These are phyloP conservation scores for Chytriomyces hyalinus DNA, from an alignment of 192 early-diverging fungal species.

Conservation along the genomic window DNA sequence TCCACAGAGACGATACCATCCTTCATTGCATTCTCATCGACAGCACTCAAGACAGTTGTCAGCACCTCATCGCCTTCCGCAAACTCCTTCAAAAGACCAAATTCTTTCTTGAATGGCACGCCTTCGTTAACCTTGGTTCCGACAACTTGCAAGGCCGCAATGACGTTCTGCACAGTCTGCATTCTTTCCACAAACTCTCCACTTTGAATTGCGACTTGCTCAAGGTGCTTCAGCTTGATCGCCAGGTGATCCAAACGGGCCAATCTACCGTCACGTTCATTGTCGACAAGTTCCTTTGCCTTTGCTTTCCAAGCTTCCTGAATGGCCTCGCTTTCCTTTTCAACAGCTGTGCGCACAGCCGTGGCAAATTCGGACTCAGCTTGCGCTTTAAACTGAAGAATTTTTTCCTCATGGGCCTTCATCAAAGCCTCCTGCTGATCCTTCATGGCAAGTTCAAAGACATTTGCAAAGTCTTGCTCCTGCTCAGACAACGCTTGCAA, in stretches of 20 bases:
- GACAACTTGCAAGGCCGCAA: conserved; percentile 71
- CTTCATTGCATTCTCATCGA: conserved; percentile 57
- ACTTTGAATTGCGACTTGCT: conserved; percentile 68
- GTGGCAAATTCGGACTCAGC: not conserved
- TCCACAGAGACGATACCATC: conserved; percentile 60
- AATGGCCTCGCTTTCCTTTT: conserved; percentile 7
- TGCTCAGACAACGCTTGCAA: conserved; percentile 13
- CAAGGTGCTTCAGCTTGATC: conserved; percentile 76
- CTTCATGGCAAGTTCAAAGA: conserved; percentile 1
- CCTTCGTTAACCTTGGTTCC: conserved; percentile 52
- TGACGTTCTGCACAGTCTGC: conserved; percentile 64
- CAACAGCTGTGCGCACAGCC: not conserved
- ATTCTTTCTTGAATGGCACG: conserved; percentile 73
- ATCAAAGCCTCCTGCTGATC: not conserved
- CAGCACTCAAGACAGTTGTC: conserved; percentile 35
- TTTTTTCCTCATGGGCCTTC: not conserved
- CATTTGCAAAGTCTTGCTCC: conserved; percentile 22
- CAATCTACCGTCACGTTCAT: conserved; percentile 88
- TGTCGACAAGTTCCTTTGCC: conserved; percentile 80
- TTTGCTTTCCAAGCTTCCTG: conserved; percentile 74
- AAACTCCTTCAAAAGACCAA: conserved; percentile 59
- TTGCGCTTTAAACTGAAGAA: not conserved
- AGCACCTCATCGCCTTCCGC: conserved; percentile 62
- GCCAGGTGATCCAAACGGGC: conserved; percentile 83
- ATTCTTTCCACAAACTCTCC: conserved; percentile 71